Evolutionary conservation across 768 basidiomycete genomes (phyloP).

Genomic region (Paxillus involutus): DNA sequence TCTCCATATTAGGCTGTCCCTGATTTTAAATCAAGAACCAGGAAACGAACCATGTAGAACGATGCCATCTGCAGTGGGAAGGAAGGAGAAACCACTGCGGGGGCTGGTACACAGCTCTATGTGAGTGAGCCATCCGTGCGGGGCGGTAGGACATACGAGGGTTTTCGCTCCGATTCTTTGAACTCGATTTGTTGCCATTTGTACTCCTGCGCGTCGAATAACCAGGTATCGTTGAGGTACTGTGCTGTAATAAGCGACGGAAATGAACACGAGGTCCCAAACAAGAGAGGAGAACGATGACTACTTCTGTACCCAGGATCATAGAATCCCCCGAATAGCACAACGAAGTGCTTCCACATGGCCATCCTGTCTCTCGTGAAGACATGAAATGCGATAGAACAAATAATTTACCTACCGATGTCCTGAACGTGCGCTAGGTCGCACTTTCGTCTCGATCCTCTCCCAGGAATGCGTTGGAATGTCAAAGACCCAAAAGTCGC

Average conservation of each 20-base stretch:
- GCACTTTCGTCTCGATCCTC: conserved; percentile 80
- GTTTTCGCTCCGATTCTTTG: conserved; percentile 65
- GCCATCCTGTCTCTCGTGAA: conserved; percentile 60
- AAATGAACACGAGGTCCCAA: not conserved
- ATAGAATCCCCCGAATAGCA: conserved; percentile 90
- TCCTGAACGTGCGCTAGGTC: conserved; percentile 80
- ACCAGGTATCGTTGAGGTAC: conserved; percentile 82
- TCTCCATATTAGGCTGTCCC: not conserved
- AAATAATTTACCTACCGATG: conserved; percentile 56
- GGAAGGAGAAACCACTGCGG: conserved; percentile 82
- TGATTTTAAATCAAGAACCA: not conserved
- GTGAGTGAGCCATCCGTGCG: not conserved
- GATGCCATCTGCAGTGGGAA: conserved; percentile 76
- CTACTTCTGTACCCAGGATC: conserved; percentile 82
- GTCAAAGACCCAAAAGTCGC: conserved; percentile 89
- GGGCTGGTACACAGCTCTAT: conserved; percentile 41
- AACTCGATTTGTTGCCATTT: conserved; percentile 81
- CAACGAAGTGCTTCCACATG: conserved; percentile 83
- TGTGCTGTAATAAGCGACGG: conserved; percentile 46
- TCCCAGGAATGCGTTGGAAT: conserved; percentile 82
- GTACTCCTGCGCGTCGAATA: conserved; percentile 85
- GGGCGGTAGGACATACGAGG: conserved; percentile 52
- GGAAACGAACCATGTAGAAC: conserved; percentile 63
- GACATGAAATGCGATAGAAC: not conserved
- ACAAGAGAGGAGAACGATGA: conserved; percentile 14